Percentiles rank a stretch among this genome's conserved stretches.
Conservation (phyloP, 2,329 filamentous ascomycete species). For the Didymosphaeria variabile region DNA sequence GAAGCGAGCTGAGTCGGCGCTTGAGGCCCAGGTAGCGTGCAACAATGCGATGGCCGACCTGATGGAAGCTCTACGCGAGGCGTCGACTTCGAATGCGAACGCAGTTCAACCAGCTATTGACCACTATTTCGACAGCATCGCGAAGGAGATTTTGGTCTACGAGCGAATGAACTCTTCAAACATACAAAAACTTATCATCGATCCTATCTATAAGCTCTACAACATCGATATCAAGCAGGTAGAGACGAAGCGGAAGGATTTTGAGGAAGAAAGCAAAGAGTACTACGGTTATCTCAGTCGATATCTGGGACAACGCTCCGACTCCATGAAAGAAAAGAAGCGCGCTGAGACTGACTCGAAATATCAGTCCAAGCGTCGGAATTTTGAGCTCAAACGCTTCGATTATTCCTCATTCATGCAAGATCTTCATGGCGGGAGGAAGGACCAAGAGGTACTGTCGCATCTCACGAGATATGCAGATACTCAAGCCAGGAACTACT, state of each 20-base stretch:
- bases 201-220: slow-evolving; percentile 90
- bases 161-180: slow-evolving; percentile 85
- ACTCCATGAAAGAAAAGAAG: slow-evolving; percentile 97
- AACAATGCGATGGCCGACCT: slow-evolving; percentile 87
- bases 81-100: slow-evolving; percentile 89
- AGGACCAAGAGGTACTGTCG: slow-evolving; percentile 95
- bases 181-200: slow-evolving; percentile 92
- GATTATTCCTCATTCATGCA: slow-evolving; percentile 99
- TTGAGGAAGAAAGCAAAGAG: slow-evolving; percentile 98
- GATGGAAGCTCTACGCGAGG: slow-evolving; percentile 85
- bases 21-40: slow-evolving; percentile 79
- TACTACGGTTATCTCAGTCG: slow-evolving; percentile 96
- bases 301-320: slow-evolving; percentile 95
- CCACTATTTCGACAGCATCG: slow-evolving; percentile 98
- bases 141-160: slow-evolving; percentile 86
- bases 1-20: slow-evolving; percentile 89
- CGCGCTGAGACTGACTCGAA: slow-evolving; percentile 93
- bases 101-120: slow-evolving; percentile 97
- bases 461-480: slow-evolving; percentile 95
- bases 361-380: slow-evolving; percentile 91
- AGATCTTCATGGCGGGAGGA: slow-evolving; percentile 97
- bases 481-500: slow-evolving; percentile 83
- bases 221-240: slow-evolving; percentile 97
- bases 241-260: slow-evolving; percentile 95
- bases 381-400: slow-evolving; percentile 96